Conservation (phyloP, 441 rosid species). For the Adansonia grandidieri region DNA sequence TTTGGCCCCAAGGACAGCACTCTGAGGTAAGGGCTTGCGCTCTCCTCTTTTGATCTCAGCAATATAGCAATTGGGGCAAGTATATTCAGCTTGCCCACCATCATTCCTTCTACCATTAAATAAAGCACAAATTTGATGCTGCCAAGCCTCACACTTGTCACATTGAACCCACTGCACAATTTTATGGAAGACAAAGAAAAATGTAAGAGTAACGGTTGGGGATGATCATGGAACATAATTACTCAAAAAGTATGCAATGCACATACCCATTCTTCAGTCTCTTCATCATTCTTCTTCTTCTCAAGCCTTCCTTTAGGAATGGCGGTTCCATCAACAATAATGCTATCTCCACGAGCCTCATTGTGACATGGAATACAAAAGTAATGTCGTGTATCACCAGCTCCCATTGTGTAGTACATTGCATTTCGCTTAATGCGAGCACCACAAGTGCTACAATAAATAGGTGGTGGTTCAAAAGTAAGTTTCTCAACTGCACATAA, state of each 20-base stretch:
- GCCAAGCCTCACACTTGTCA: slow-evolving; percentile 99
- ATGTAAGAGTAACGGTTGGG: slow-evolving; percentile 18
- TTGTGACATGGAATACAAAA: slow-evolving; percentile 98
- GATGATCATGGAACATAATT: slow-evolving; percentile 23
- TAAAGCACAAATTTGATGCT: slow-evolving; percentile 98
- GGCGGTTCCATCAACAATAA: slow-evolving; percentile 72
- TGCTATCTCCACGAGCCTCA: slow-evolving; percentile 92
- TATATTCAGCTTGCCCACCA: slow-evolving; percentile 99
- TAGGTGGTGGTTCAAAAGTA: slow-evolving; percentile 99
- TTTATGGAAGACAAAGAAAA: slow-evolving; percentile 32
- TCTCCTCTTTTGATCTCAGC: slow-evolving; percentile 87
- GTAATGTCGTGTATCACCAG: slow-evolving; percentile 94
- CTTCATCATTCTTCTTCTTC: slow-evolving; percentile 99
- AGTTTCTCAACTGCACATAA: slow-evolving; percentile 99
- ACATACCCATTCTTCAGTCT: slow-evolving; percentile 98
- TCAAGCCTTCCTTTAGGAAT: slow-evolving; percentile 86
- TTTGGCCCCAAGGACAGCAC: slow-evolving; percentile 99
- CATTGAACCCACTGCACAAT: slow-evolving; percentile 98
- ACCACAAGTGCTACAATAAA: slow-evolving; percentile 95
- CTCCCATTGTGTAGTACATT: slow-evolving; percentile 93
- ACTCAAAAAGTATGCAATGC: slow-evolving; percentile 15
- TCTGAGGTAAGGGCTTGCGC: slow-evolving; percentile 92
- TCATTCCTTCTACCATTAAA: slow-evolving; percentile 98
- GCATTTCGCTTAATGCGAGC: slow-evolving; percentile 98
- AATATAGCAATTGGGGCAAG: slow-evolving; percentile 98